Evolutionary conservation across 106 monocot genomes (phyloP).

Genomic region (Allium cepa): DNA sequence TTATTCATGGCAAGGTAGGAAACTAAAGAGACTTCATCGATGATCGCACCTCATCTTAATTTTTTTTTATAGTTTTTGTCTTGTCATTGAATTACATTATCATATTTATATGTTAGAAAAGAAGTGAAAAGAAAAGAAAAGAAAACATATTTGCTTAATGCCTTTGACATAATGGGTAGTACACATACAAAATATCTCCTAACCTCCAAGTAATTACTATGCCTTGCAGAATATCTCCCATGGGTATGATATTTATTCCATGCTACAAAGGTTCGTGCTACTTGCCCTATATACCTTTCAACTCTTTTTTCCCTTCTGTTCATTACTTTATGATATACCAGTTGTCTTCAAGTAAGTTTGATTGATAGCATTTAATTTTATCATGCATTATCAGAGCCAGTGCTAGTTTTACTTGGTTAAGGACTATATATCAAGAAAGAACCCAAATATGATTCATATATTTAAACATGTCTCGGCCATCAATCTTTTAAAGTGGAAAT

Average conservation of each 20-base stretch:
- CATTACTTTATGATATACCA: no score
- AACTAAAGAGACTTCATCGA: neutral
- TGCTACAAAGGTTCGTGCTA: constrained; percentile 78
- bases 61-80: neutral
- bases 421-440: no score
- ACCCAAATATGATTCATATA: no score
- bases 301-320: neutral
- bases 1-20: constrained; percentile 96
- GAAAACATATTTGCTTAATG: no score
- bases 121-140: neutral
- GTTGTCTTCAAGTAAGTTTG: no score
- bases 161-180: no score
- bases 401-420: no score
- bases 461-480: no score
- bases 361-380: no score
- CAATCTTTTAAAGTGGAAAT: no score
- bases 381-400: no score
- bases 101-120: neutral
- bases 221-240: constrained; percentile 71
- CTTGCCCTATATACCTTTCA: neutral
- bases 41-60: neutral
- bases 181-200: neutral
- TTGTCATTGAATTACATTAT: neutral
- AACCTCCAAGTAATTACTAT: neutral
- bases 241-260: constrained; percentile 97